These are phyloP conservation scores for Cryptococcus sp. DNA, from an alignment of 1,284 basidiomycete genomes.

Conservation along the genomic window DNA sequence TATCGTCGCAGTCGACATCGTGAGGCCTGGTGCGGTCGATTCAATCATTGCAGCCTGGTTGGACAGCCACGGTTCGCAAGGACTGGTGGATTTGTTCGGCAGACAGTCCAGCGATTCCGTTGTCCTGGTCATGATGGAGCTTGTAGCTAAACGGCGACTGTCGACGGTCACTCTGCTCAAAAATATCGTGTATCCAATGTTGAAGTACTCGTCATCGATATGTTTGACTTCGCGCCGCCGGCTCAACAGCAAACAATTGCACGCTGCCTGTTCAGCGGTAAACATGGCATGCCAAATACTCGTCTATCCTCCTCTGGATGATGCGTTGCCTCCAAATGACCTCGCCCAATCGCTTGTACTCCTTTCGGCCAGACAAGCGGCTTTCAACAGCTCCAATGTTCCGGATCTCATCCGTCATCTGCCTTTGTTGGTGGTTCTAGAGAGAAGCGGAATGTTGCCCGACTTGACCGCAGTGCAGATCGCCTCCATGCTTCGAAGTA, in stretches of 20 bases:
- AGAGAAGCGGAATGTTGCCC: constrained; percentile 22
- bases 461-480: constrained; percentile 29
- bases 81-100: constrained; percentile 29
- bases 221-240: constrained; percentile 27
- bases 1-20: constrained; percentile 28
- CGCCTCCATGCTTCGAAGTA: constrained; percentile 26
- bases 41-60: constrained; percentile 30
- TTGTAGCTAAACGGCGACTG: constrained; percentile 34
- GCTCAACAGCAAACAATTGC: constrained; percentile 29
- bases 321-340: constrained; percentile 35
- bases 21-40: constrained; percentile 22
- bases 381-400: constrained; percentile 34
- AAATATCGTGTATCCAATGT: constrained; percentile 33
- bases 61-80: constrained; percentile 8
- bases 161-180: constrained; percentile 34
- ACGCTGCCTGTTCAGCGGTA: constrained; percentile 34
- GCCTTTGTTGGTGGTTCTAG: constrained; percentile 42
- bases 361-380: constrained; percentile 37
- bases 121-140: constrained; percentile 31
- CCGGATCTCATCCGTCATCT: constrained; percentile 42
- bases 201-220: constrained; percentile 35
- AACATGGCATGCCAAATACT: constrained; percentile 41
- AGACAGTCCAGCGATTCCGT: constrained; percentile 19
- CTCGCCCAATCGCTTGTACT: constrained; percentile 40
- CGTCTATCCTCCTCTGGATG: constrained; percentile 31